Base-by-base conservation (phyloP, 2,329 filamentous ascomycete species). In the Alternaria sp. region DNA sequence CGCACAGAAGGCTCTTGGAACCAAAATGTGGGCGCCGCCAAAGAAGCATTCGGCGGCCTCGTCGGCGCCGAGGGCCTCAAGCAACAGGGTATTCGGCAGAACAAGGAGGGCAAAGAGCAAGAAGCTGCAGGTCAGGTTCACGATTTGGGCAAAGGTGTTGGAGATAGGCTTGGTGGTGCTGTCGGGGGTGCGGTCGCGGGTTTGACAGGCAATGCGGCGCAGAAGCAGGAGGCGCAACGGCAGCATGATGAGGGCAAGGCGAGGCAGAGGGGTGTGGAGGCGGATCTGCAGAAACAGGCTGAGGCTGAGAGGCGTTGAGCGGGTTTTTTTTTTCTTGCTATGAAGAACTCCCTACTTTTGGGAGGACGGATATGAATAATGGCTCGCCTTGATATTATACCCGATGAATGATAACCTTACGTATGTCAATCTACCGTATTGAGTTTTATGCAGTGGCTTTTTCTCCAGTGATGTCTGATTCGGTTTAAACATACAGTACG, bases 211-310 rank as follows among this genome's bases (percentile, higher is more conserved):
- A 88, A 96, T 75, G 80, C 82, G 46, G 77, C 81, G 28, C 86
- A 86, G 59, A 83, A 93, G 82, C 77, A 81, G 46, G 85, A 87
- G 74, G 90, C 87, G 72, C 82, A 90, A 76, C 76, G 83, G 67
- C 81, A 90, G 78, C 92, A 95, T 72, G 92, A 95, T 70, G 80
- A 86, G 65, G 93, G 93, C 65, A 97, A 95, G 88, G 91, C 90
- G 21, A 84, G 86, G 72, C 90, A 96, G 84, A 86, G 92, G 21
- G 90, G 92, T 49, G 93, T 89, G 1, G 93, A 97, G 84, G 80
- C 84, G 36, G 92, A 96, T 72, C 84, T 96, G 56, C 80, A 90
- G 78, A 93, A 92, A 85, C 82, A 91, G 82, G 85, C 56, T 7
- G 61, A 71, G 60, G 26, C 45, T 13, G 55, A 57, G 5, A 49